These are phyloP conservation scores for Mortierella claussenii DNA, from an alignment of 192 early-diverging fungal genomes.

Conservation along the genomic window DNA sequence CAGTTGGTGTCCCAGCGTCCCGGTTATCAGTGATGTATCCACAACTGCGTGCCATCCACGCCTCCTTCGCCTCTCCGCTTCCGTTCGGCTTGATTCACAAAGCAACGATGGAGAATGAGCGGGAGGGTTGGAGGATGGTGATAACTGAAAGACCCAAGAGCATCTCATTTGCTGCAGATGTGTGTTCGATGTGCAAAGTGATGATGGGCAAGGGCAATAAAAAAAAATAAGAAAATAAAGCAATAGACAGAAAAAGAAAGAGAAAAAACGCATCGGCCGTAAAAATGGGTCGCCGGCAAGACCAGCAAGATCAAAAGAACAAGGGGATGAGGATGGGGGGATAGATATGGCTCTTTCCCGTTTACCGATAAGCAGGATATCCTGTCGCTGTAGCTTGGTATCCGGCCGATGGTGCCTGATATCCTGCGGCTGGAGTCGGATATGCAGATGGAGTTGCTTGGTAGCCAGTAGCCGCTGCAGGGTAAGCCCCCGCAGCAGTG, in stretches of 20 bases:
- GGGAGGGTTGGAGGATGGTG: background rate
- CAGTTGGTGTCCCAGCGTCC: background rate
- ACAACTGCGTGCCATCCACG: background rate
- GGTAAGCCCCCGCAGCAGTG: constrained; percentile 19
- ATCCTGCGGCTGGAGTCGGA: constrained; percentile 14
- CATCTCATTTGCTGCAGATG: background rate
- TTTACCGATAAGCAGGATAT: constrained; percentile 53
- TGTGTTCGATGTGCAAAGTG: background rate
- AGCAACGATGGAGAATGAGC: background rate
- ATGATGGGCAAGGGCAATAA: background rate
- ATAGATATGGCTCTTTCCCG: background rate
- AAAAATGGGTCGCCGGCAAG: background rate
- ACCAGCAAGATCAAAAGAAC: background rate
- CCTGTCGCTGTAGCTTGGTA: constrained; percentile 33
- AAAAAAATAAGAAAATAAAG: background rate
- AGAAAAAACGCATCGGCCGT: background rate
- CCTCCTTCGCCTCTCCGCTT: background rate
- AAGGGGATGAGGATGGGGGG: background rate
- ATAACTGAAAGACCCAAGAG: background rate
- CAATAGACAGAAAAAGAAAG: background rate
- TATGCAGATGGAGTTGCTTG: constrained; percentile 22
- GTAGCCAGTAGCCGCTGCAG: constrained; percentile 20
- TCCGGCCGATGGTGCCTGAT: constrained; percentile 16
- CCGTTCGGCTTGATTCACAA: background rate
- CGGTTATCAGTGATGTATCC: too few species aligned